Evolutionary conservation across 164 flowering plant species (phyloP).

Genomic region (Santalum album): DNA sequence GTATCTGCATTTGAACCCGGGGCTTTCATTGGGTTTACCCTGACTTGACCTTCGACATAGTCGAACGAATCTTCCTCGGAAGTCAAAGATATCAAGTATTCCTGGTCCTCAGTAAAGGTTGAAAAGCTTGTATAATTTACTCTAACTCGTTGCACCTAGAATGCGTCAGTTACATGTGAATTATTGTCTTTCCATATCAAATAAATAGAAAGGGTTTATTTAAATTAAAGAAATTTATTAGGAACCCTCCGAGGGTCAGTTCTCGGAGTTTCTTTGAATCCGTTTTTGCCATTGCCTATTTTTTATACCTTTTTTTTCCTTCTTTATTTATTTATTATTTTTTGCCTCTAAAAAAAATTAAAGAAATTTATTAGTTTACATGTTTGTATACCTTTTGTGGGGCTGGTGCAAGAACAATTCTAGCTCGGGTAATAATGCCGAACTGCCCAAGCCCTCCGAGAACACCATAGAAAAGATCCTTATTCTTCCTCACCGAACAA

Average conservation of each 20-base stretch:
- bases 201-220: background rate
- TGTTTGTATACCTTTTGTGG: slow-evolving; percentile 20
- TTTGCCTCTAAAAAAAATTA: background rate
- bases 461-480: slow-evolving; percentile 35
- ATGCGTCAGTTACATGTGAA: background rate
- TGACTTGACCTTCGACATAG: background rate
- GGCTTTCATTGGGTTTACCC: background rate
- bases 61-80: background rate
- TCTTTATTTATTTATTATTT: background rate
- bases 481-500: slow-evolving; percentile 24
- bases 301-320: too few relatives aligned
- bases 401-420: slow-evolving; percentile 30
- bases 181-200: background rate
- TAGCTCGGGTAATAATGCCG: slow-evolving; percentile 42
- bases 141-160: background rate
- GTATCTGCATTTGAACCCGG: background rate
- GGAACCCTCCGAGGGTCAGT: too few relatives aligned
- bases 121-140: background rate
- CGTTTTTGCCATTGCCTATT: too few relatives aligned
- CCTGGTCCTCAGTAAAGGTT: background rate
- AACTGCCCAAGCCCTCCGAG: slow-evolving; percentile 51
- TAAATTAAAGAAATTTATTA: background rate
- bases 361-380: too few relatives aligned
- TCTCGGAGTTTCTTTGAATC: too few relatives aligned
- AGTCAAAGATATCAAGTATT: background rate